Evolutionary conservation across 1,284 basidiomycete genomes (phyloP), one percentile per base, ranked within the genome.

Genomic region (Rhodotorula sp.): DNA sequence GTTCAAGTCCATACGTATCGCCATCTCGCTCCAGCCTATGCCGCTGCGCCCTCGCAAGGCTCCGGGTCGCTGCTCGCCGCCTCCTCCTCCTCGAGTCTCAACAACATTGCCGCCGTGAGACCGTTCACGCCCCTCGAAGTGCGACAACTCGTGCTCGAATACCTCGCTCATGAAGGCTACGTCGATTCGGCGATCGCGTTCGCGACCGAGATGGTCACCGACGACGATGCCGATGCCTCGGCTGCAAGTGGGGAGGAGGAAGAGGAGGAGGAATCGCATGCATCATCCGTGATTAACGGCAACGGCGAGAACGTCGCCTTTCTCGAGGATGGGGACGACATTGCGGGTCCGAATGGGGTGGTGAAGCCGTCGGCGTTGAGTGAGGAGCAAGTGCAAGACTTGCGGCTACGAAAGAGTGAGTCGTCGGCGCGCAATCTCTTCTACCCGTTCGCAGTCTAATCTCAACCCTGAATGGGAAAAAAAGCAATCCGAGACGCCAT

Each of bases 101-200:
- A 33, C 45, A 46, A 4, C 5, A 7, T 29, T 7, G 12, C 24
- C 8, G 10, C 53, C 17, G 26, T 62, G 24, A n/a, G 42, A n/a
- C 60, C 68, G 12, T 70, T 60, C 29, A 24, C 61, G 46, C 62
- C 57, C 22, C 63, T 68, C 24, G 64, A 75, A 15, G 24, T 73
- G 30, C 86, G 87, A 61, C 81, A 85, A n/a, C 82, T 94, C 54
- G 88, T 94, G 12, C 82, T 93, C 60, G 89, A 93, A 77, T 94
- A 93, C 77, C 84, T 94, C 6, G 85, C 86, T 68, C 89, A 91
- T 77, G 85, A 86, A 57, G 88, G 88, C 69, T 91, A 88, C 79
- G 85, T 86, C 46, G 83, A 83, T 51, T 89, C 90, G 0, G 90
- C 90, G 8, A 82, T 84, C 48, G 88, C 88, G 0, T 91, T 93